A percentile compares a stretch with the other conserved stretches of the same genome.
Conservation (phyloP, 352 stramenopile species). For the Phytophthora multivora region DNA sequence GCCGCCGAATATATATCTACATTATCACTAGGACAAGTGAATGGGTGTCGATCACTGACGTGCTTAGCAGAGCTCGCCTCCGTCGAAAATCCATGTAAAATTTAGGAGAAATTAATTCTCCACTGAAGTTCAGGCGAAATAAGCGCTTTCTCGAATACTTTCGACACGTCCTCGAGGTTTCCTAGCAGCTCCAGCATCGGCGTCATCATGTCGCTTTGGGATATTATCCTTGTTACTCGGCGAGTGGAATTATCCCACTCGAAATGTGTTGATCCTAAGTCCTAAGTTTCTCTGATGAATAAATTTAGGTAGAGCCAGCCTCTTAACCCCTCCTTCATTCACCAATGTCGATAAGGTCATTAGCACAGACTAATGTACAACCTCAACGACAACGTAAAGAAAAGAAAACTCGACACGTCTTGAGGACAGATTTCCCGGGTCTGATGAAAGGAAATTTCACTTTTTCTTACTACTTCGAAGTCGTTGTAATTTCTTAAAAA, state of each 20-base stretch:
- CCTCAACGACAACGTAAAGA: too few relatives aligned
- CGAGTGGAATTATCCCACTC: background rate
- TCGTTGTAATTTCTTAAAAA: too few relatives aligned
- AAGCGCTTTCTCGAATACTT: constrained; percentile 3
- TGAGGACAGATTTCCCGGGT: too few relatives aligned
- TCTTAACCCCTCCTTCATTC: too few relatives aligned
- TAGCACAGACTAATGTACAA: background rate
- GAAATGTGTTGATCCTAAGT: background rate
- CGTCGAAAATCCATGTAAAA: too few relatives aligned
- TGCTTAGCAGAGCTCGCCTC: background rate
- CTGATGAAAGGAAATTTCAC: too few relatives aligned
- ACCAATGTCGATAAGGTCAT: background rate
- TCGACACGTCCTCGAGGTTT: background rate
- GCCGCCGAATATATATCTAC: too few relatives aligned
- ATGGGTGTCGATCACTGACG: constrained; percentile 6
- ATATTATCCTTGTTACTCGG: background rate
- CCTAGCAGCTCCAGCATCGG: background rate
- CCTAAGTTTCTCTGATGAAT: too few relatives aligned
- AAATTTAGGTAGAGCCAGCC: background rate
- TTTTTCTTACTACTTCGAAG: too few relatives aligned
- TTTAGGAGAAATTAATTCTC: background rate
- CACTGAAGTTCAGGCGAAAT: constrained; percentile 2
- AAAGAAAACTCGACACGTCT: too few relatives aligned
- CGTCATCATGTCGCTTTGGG: background rate
- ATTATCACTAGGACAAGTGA: too few relatives aligned